These are phyloP conservation scores for Talaromyces sp. DNA, from an alignment of 2,329 filamentous ascomycete genomes.

Conservation along the genomic window DNA sequence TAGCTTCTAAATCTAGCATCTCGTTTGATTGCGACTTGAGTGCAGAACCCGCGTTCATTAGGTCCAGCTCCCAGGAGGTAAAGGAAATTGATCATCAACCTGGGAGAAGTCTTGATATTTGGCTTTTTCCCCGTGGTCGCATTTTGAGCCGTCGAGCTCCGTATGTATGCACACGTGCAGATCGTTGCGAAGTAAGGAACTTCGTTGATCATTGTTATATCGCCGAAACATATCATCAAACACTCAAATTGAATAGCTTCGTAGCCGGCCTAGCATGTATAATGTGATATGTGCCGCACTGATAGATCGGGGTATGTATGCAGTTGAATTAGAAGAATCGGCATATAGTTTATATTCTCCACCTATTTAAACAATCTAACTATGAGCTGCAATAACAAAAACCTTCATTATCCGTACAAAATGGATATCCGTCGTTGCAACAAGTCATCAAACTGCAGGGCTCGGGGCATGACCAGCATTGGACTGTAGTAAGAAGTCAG, in stretches of 20 bases:
- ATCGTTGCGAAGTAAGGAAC: background rate
- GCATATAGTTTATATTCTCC: background rate
- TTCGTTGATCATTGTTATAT: background rate
- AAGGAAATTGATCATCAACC: no score
- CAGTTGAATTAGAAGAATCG: background rate
- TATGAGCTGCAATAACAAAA: constrained; percentile 16
- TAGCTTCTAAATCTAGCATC: no score
- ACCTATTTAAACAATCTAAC: background rate
- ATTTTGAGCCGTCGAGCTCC: background rate
- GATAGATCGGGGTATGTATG: background rate
- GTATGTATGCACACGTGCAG: background rate
- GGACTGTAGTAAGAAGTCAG: background rate
- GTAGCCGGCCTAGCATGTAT: background rate
- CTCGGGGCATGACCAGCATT: constrained; percentile 16
- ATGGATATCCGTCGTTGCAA: constrained; percentile 16
- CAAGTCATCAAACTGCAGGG: constrained; percentile 17
- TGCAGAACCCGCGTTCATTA: no score
- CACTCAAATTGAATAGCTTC: no score
- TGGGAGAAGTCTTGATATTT: no score
- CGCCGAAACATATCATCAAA: background rate
- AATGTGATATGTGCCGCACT: background rate
- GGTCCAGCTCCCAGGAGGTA: no score
- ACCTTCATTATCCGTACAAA: constrained; percentile 8
- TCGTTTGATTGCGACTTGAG: no score
- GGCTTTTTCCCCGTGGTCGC: no score